These are phyloP conservation scores for Akanthomyces uredinophilus DNA, from an alignment of 2,329 filamentous ascomycete species.

Conservation along the genomic window DNA sequence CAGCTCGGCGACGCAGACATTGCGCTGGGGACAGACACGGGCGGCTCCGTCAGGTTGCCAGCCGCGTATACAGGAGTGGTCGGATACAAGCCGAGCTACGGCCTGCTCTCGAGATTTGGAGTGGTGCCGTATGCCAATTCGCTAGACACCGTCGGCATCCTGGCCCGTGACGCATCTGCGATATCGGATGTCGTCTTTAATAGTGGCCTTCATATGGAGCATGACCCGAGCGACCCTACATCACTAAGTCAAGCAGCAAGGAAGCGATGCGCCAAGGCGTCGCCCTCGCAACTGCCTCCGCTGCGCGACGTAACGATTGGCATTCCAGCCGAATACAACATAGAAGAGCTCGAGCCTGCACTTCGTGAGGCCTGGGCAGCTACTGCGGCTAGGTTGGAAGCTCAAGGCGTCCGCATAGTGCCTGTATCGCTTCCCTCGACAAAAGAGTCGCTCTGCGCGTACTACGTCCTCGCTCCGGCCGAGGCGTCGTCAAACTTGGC, in stretches of 20 bases:
- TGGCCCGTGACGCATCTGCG: slow-evolving; percentile 51
- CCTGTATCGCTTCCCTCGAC: slow-evolving; percentile 79
- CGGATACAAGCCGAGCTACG: slow-evolving; percentile 90
- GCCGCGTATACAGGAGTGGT: slow-evolving; percentile 80
- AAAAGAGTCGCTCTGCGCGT: slow-evolving; percentile 79
- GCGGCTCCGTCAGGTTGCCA: slow-evolving; percentile 80
- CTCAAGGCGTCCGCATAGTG: slow-evolving; percentile 65
- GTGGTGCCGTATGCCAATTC: slow-evolving; percentile 92
- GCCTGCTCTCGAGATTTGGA: slow-evolving; percentile 77
- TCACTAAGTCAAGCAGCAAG: slow-evolving; percentile 57
- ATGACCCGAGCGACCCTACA: slow-evolving; percentile 72
- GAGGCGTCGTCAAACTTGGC: slow-evolving; percentile 94
- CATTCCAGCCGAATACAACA: slow-evolving; percentile 77
- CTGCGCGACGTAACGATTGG: slow-evolving; percentile 43
- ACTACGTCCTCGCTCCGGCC: slow-evolving; percentile 91
- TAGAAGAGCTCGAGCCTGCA: slow-evolving; percentile 65
- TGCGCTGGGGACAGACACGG: slow-evolving; percentile 89
- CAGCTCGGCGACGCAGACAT: slow-evolving; percentile 51
- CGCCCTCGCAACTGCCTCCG: slow-evolving; percentile 20
- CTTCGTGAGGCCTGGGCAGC: slow-evolving; percentile 67
- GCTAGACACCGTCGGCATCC: slow-evolving; percentile 79
- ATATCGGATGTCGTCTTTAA: slow-evolving; percentile 52
- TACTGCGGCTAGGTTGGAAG: slow-evolving; percentile 54
- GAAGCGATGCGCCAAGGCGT: slow-evolving; percentile 34
- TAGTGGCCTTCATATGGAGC: slow-evolving; percentile 39